Conservation (phyloP, 169 alveolate genomes). For the Cyclospora cayetanensis region DNA sequence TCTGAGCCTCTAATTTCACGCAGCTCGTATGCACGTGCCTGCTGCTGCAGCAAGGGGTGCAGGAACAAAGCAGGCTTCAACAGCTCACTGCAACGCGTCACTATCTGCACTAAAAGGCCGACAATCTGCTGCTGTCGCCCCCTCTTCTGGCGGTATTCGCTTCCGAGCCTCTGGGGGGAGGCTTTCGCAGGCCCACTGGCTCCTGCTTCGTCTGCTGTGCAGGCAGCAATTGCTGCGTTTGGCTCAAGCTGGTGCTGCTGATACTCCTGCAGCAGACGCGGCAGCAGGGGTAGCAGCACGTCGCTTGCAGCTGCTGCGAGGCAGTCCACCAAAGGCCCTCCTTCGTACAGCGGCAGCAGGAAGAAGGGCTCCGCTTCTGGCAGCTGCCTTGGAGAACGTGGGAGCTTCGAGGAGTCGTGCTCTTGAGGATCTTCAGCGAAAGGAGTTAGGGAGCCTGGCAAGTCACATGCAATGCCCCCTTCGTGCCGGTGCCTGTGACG, state of each 20-base stretch:
- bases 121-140: slow-evolving; percentile 25
- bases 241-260: slow-evolving; percentile 50
- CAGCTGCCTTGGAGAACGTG: slow-evolving; percentile 25
- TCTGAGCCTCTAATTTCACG: not conserved
- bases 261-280: slow-evolving; percentile 49
- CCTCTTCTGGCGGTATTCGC: not conserved
- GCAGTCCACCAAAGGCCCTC: slow-evolving; percentile 40
- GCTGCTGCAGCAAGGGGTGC: slow-evolving; percentile 60
- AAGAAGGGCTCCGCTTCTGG: slow-evolving; percentile 9
- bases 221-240: slow-evolving; percentile 14
- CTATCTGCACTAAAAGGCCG: not conserved
- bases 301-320: slow-evolving; percentile 67
- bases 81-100: slow-evolving; percentile 26
- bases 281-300: slow-evolving; percentile 19
- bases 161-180: not conserved
- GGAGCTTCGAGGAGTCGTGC: slow-evolving; percentile 2
- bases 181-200: not conserved
- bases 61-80: slow-evolving; percentile 49
- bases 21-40: slow-evolving; percentile 2
- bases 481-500: not conserved
- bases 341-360: slow-evolving; percentile 57
- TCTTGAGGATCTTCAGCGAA: not conserved
- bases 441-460: too few species aligned
- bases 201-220: slow-evolving; percentile 31
- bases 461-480: not conserved